Evolutionary conservation across 1,284 basidiomycete species (phyloP).

Genomic region (Puccinia polysora): DNA sequence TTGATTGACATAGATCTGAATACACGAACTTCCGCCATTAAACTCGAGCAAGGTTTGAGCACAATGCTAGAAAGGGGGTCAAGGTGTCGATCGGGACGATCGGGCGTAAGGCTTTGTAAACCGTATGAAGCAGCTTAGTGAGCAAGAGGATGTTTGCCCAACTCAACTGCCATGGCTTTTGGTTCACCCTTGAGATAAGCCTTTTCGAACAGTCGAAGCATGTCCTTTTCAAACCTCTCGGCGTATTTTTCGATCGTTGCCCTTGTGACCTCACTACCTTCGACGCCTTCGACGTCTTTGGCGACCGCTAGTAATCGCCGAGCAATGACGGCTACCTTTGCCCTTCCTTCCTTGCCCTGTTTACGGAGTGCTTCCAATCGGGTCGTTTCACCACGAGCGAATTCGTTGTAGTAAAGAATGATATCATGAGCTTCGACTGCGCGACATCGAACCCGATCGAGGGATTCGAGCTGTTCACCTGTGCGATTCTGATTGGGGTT

Average conservation of each 20-base stretch:
- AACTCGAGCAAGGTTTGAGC: conserved; percentile 95
- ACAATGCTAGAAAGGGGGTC: conserved; percentile 67
- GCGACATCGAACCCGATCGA: conserved; percentile 84
- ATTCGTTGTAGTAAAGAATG: conserved; percentile 91
- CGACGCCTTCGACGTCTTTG: conserved; percentile 76
- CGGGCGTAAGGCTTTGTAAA: too few relatives aligned
- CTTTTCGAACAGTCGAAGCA: conserved; percentile 89
- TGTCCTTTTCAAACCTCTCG: conserved; percentile 98
- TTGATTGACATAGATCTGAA: conserved; percentile 98
- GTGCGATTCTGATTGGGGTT: conserved; percentile 44
- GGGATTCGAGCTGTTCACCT: conserved; percentile 93
- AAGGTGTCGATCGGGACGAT: conserved; percentile 13
- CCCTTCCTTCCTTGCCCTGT: conserved; percentile 69
- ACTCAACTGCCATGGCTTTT: conserved; percentile 92
- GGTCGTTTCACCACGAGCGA: conserved; percentile 75
- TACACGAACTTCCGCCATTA: conserved; percentile 92
- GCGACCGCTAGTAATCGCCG: conserved; percentile 80
- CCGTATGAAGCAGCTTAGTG: too few relatives aligned
- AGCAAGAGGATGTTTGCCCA: too few relatives aligned
- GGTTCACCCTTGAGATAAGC: conserved; percentile 95
- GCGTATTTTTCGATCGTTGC: conserved; percentile 92
- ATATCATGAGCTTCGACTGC: conserved; percentile 91
- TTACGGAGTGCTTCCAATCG: conserved; percentile 75
- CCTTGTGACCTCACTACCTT: conserved; percentile 60
- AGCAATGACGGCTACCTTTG: conserved; percentile 83